Conservation (phyloP, 1,284 basidiomycete species). For the Somion occarium region DNA sequence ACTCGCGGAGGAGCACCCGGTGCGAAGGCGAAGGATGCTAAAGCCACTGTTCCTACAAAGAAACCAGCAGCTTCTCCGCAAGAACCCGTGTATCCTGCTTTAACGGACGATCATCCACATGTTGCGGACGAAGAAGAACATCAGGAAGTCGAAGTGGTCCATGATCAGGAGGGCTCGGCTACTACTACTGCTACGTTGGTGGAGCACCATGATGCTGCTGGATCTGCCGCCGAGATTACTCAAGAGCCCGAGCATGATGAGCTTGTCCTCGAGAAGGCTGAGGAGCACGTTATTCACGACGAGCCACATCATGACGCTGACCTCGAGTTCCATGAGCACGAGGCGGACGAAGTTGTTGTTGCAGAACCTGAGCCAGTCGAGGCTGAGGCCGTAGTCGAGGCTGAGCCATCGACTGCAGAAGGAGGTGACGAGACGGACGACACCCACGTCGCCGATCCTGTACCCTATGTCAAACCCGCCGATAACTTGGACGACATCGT, state of each 20-base stretch:
- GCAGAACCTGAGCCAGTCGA: constrained; percentile 30
- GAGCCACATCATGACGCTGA: background rate
- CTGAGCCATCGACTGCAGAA: background rate
- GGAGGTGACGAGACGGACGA: background rate
- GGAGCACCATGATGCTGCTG: background rate
- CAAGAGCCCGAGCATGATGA: constrained; percentile 2
- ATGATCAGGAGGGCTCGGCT: constrained; percentile 3
- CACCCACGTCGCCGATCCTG: background rate
- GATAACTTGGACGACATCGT: constrained; percentile 5
- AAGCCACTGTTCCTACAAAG: constrained; percentile 7
- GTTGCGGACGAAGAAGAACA: constrained; percentile 3
- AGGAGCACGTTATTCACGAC: background rate
- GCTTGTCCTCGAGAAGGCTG: background rate
- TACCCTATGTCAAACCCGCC: background rate
- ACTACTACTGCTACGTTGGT: constrained; percentile 3
- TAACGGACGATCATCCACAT: constrained; percentile 9
- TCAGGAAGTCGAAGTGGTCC: background rate
- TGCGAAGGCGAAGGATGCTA: constrained; percentile 5
- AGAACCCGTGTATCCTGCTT: too few species aligned
- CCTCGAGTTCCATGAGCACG: background rate
- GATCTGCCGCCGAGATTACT: background rate
- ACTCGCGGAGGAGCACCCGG: background rate
- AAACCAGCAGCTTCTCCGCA: constrained; percentile 10
- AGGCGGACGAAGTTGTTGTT: background rate
- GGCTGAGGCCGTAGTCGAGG: background rate